Evolutionary conservation across 495 filamentous ascomycete genomes (phyloP), one percentile per base, ranked within the genome.

Genomic region (Hyaloscypha variabilis): DNA sequence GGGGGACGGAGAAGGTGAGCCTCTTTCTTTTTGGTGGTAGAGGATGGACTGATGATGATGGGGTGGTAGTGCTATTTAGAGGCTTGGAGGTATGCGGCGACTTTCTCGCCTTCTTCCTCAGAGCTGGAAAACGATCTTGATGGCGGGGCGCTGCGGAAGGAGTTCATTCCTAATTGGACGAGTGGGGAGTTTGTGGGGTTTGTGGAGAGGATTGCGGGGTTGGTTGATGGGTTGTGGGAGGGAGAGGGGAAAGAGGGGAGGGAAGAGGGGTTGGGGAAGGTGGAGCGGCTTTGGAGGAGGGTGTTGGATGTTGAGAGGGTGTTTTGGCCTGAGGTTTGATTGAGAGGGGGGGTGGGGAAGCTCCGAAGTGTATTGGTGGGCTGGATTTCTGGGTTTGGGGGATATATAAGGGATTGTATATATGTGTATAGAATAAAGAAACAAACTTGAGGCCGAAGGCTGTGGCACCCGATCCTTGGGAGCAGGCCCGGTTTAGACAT

Each of bases 1-100:
- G 90, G 88, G 87, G 88, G 28, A 92, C 88, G 13, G 91, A 94
- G 78, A 82, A 79, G 36, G 62, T 64, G n/a, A 90, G 89, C 72
- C 30, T 34, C 63, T 89, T 5, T 77, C 79, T 50, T 78, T 86
- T 17, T 90, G 87, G 87, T 76, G 76, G 59, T 86, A 81, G 76
- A 85, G 85, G 26, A 51, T 14, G 17, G 78, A 79, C 39, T 69
- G 65, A 8, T n/a, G 71, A 77, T 65, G 64, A 79, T 71, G 60
- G 66, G 14, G 64, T 64, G 14, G 62, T 62, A 34, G 31, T 34
- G 31, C 13, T 34, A 34, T 34, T 13, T 34, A 6, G 31, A 34
- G 2, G 31, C 31, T 3, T 34, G 31, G 31, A 34, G 8, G 13
- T 34, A 34, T 13, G 31, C 31, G 13, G 6, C 31, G 8, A 8